A percentile compares a stretch with the other conserved stretches of the same genome.
phyloP scores from a whole-genome alignment of 768 basidiomycete genomes.

The Suillus americanus region DNA sequence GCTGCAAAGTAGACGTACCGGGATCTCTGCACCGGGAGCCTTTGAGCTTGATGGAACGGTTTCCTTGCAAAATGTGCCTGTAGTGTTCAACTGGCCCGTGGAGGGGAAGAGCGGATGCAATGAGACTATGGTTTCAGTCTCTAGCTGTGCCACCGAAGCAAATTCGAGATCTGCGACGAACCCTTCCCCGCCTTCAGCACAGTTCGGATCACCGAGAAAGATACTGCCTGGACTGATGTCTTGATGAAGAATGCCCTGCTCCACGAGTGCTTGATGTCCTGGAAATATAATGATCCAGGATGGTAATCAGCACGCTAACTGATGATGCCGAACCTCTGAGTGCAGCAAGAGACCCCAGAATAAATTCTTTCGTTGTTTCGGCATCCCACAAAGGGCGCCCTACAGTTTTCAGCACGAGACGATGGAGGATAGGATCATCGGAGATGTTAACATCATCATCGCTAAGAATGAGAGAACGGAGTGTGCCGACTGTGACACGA shows the following conservation, averaged over 20 bases:
- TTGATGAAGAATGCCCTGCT: background rate
- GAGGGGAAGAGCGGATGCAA: background rate
- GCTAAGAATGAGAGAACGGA: background rate
- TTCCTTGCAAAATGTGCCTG: background rate
- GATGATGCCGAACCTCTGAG: background rate
- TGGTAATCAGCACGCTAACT: background rate
- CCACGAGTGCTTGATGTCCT: constrained; percentile 5
- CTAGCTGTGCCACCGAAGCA: background rate
- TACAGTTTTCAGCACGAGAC: constrained; percentile 15
- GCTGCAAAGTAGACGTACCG: no score
- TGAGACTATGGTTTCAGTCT: background rate
- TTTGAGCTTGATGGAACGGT: background rate
- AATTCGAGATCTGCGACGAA: background rate
- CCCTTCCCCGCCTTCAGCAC: background rate
- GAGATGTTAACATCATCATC: background rate
- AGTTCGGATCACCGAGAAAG: background rate
- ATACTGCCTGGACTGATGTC: constrained; percentile 8
- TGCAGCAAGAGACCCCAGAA: background rate
- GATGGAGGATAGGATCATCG: constrained; percentile 12
- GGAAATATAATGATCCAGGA: background rate
- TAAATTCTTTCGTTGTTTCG: background rate
- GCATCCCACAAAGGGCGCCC: constrained; percentile 21
- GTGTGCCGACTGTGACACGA: background rate
- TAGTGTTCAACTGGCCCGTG: background rate
- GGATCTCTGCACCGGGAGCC: no score